Conservation (phyloP, 2,329 filamentous ascomycete species). For the Hypoxylon sp. region DNA sequence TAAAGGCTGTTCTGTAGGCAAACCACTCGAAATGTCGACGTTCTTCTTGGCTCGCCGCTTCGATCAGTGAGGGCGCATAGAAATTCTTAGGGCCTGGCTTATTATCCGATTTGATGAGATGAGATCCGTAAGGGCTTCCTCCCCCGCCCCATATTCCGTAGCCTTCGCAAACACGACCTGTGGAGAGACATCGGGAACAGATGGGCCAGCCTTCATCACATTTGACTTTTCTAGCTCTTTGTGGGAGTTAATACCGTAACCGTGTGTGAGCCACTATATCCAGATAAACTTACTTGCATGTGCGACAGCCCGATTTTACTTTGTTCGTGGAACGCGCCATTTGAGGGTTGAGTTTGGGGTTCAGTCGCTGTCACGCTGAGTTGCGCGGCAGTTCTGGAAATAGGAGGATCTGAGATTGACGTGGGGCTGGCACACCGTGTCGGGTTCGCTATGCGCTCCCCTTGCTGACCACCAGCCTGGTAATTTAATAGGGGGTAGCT, state of each 20-base stretch:
- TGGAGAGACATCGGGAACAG: constrained; percentile 41
- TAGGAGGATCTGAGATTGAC: no score
- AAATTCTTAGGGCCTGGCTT: constrained; percentile 5
- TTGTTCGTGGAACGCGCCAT: constrained; percentile 17
- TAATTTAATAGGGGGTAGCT: no score
- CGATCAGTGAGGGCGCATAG: constrained; percentile 14
- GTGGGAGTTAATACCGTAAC: constrained; percentile 5
- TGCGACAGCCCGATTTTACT: constrained; percentile 44
- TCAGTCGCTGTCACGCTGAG: no score
- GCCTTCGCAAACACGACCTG: constrained; percentile 45
- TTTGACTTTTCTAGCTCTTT: constrained; percentile 43
- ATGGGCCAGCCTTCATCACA: constrained; percentile 44
- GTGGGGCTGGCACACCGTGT: no score
- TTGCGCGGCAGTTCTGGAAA: no score
- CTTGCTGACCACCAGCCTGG: no score
- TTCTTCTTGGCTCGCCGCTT: constrained; percentile 43
- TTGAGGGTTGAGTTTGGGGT: background rate
- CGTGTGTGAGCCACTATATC: background rate
- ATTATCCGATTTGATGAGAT: constrained; percentile 44
- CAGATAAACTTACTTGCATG: constrained; percentile 42
- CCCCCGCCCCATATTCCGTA: constrained; percentile 46
- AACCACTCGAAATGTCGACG: constrained; percentile 54
- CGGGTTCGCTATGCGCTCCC: no score
- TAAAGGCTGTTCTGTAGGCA: constrained; percentile 48
- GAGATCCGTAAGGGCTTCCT: constrained; percentile 23